Base-by-base conservation (phyloP, 1,284 basidiomycete species). In the Inonotus hispidus region DNA sequence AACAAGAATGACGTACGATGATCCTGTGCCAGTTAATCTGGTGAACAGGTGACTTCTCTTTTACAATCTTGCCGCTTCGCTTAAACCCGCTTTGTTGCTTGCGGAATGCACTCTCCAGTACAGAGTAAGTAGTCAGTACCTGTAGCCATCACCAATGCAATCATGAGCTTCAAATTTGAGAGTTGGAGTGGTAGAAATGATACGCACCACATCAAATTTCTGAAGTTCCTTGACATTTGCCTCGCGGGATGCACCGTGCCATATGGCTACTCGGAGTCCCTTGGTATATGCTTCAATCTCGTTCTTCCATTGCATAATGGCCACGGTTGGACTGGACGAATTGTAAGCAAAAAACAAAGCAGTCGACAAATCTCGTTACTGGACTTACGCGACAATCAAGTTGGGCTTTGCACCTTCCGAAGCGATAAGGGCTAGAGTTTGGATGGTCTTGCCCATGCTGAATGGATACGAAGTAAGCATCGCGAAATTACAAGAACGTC, bases 371-470 rank as follows among this genome's bases (percentile, higher is more conserved):
- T 43, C 13, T 21, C 41, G 49, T 38, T 27, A 23, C 32, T 16
- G 38, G 11, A 79, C 87, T 64, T 73, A 92, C 83, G 96, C 96
- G 37, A 99, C 82, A 21, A 99, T 93, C 8, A 99, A 82, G 61
- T 93, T 95, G 0, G 94, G 94, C 71, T 85, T 90, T 65, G 81
- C 76, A 53, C 82, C 74, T 70, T 93, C 90, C 0, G 89, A 88
- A 1, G 96, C 84, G 39, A 99, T 81, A 37, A 99, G 80, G 2
- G 94, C 84, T 56, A 99, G 95, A 68, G 96, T 95, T 71, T 99
- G 97, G 64, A 99, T 98, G 0, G 96, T 99, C 76, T 98, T 98
- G 35, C 96, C 96, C 96, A 98, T 98, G 41, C 93, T 93, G 71
- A 63, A 25, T 58, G 13, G 53, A 45, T 41, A 46, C 39, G 35